Conservation (phyloP, 2,329 filamentous ascomycete genomes). For the Penicillium occitanis region DNA sequence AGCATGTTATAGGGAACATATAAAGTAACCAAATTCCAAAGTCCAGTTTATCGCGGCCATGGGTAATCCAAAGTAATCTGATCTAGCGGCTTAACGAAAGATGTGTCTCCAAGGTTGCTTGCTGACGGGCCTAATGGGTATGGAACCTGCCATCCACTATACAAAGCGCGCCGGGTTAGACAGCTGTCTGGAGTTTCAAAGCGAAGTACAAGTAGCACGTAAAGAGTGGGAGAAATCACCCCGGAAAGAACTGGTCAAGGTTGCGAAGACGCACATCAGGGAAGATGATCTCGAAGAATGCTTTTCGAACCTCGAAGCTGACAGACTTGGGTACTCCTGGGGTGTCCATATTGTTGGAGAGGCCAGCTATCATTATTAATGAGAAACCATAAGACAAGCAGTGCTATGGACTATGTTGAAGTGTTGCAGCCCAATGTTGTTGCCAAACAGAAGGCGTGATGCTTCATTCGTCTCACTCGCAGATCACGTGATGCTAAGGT, state of each 20-base stretch:
- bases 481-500: not conserved
- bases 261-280: not conserved
- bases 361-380: conserved; percentile 9
- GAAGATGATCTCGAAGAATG: conserved; percentile 3
- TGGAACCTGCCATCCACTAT: conserved; percentile 11
- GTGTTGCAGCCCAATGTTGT: conserved; percentile 23
- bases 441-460: conserved; percentile 20
- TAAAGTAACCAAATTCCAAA: not conserved
- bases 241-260: not conserved
- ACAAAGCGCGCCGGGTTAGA: not conserved
- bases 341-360: not conserved
- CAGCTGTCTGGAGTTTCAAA: not conserved
- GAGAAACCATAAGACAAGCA: not conserved
- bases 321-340: not conserved
- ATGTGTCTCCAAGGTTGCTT: not conserved
- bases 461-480: conserved; percentile 7
- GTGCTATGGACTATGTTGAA: conserved; percentile 1
- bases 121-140: conserved; percentile 5
- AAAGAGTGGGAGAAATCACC: not conserved
- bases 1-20: not conserved
- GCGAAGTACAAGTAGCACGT: not conserved
- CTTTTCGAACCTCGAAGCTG: conserved; percentile 1
- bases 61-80: not conserved
- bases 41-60: conserved; percentile 1
- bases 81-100: not conserved